These are phyloP conservation scores for Arabidopsis hybrid DNA, from an alignment of 441 rosid genomes.

Conservation along the genomic window DNA sequence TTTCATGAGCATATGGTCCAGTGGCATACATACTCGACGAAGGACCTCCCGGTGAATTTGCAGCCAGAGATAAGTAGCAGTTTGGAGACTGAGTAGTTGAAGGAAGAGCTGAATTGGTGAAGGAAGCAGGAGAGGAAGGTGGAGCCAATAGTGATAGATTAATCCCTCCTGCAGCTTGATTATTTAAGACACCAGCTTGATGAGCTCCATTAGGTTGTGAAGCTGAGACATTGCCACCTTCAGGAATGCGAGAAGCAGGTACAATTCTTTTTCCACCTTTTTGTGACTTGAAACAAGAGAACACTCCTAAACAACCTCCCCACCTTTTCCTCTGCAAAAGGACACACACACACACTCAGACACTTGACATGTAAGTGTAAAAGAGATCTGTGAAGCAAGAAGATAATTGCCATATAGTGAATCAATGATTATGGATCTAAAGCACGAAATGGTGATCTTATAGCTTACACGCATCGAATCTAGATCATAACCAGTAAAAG, in stretches of 20 bases:
- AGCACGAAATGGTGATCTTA: neutral
- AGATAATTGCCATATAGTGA: neutral
- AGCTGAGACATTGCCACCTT: slow-evolving; percentile 74
- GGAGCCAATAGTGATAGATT: slow-evolving; percentile 91
- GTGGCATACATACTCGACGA: slow-evolving; percentile 85
- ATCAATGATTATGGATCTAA: slow-evolving; percentile 26
- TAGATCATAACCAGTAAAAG: slow-evolving; percentile 21
- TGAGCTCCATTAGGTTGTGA: slow-evolving; percentile 72
- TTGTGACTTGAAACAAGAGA: slow-evolving; percentile 83
- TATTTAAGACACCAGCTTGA: slow-evolving; percentile 63
- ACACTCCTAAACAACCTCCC: slow-evolving; percentile 89
- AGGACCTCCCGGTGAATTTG: slow-evolving; percentile 92
- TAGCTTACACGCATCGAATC: slow-evolving; percentile 32
- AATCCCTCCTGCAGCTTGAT: slow-evolving; percentile 61
- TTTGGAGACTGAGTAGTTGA: slow-evolving; percentile 95
- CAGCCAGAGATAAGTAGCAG: slow-evolving; percentile 72
- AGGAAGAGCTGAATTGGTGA: slow-evolving; percentile 86
- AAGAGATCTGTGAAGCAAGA: slow-evolving; percentile 14
- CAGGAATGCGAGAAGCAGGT: slow-evolving; percentile 89
- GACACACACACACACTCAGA: neutral
- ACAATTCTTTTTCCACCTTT: slow-evolving; percentile 94
- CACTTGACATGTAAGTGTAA: neutral
- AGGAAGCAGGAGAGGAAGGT: slow-evolving; percentile 97
- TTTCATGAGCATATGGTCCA: slow-evolving; percentile 96
- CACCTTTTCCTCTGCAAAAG: slow-evolving; percentile 83